These are phyloP conservation scores for Cyclostephanos tholiformis DNA, from an alignment of 108 stramenopile genomes.

Conservation along the genomic window DNA sequence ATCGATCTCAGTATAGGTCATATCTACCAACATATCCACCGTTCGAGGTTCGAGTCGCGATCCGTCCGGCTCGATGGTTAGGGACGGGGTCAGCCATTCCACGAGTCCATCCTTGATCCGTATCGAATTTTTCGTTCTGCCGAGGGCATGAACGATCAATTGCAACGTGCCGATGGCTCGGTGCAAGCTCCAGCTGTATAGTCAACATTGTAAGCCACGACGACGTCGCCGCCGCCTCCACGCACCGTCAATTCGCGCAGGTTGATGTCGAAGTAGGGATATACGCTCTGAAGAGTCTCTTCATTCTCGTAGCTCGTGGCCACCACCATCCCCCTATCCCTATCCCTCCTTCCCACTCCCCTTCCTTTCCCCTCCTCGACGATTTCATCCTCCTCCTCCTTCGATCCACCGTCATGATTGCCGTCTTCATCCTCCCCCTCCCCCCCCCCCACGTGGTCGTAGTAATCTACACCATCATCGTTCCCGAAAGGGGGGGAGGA, in stretches of 20 bases:
- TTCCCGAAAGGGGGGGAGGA: background rate
- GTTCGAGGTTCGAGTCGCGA: constrained; percentile 53
- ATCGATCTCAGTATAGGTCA: constrained; percentile 52
- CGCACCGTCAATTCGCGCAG: constrained; percentile 46
- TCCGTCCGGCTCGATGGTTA: constrained; percentile 64
- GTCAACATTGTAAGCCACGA: constrained; percentile 77
- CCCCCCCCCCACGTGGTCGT: background rate
- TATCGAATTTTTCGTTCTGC: constrained; percentile 42
- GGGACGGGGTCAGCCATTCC: constrained; percentile 77
- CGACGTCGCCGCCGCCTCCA: constrained; percentile 10
- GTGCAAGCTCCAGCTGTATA: constrained; percentile 64
- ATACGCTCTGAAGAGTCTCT: constrained; percentile 62
- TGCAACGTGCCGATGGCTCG: constrained; percentile 69
- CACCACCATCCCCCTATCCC: constrained; percentile 34
- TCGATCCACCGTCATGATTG: background rate
- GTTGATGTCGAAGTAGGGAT: constrained; percentile 64
- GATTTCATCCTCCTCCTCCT: background rate
- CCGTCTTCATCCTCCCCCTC: too few relatives aligned
- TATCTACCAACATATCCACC: constrained; percentile 41
- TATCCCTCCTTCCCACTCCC: background rate
- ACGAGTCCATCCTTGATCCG: constrained; percentile 67
- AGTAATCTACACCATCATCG: too few relatives aligned
- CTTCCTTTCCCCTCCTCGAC: constrained; percentile 9
- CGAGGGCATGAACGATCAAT: constrained; percentile 53
- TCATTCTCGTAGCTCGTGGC: constrained; percentile 81